A percentile compares a stretch with the other conserved stretches of the same genome.
phyloP scores from a whole-genome alignment of 75 land plant genomes.

The Pinus taeda region DNA sequence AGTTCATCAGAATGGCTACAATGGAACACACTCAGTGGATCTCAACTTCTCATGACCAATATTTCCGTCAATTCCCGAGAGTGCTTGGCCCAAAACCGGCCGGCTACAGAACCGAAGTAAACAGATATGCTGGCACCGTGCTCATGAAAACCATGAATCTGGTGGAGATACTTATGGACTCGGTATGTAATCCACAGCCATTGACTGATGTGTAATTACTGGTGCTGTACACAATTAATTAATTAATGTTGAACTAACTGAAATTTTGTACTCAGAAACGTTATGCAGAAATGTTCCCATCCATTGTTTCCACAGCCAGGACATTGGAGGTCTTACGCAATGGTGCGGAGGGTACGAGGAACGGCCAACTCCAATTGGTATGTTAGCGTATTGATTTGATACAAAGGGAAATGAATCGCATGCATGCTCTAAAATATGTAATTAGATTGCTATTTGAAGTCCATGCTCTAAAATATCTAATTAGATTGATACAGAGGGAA shows the following conservation, averaged over 20 bases:
- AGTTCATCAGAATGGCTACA: conserved; percentile 16
- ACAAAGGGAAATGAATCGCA: too few relatives aligned
- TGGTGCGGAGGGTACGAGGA: not conserved
- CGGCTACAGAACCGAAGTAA: conserved; percentile 38
- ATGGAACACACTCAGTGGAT: conserved; percentile 17
- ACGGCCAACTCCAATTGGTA: conserved; percentile 20
- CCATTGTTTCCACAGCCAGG: conserved; percentile 14
- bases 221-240: not conserved
- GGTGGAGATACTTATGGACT: conserved; percentile 64
- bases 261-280: conserved; percentile 8
- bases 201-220: not conserved
- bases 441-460: too few relatives aligned
- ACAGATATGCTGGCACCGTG: conserved; percentile 47
- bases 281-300: conserved; percentile 17
- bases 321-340: conserved; percentile 2
- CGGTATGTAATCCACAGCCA: conserved; percentile 17
- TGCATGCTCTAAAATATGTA: too few relatives aligned
- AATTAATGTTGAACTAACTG: not conserved
- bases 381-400: not conserved
- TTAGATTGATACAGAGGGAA: too few relatives aligned
- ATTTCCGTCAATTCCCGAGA: conserved; percentile 12
- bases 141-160: conserved; percentile 46
- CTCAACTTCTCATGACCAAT: not conserved
- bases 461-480: too few relatives aligned
- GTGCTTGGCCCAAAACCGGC: conserved; percentile 19